Conservation (phyloP, 2,329 filamentous ascomycete genomes). For the Ciborinia camelliae region DNA sequence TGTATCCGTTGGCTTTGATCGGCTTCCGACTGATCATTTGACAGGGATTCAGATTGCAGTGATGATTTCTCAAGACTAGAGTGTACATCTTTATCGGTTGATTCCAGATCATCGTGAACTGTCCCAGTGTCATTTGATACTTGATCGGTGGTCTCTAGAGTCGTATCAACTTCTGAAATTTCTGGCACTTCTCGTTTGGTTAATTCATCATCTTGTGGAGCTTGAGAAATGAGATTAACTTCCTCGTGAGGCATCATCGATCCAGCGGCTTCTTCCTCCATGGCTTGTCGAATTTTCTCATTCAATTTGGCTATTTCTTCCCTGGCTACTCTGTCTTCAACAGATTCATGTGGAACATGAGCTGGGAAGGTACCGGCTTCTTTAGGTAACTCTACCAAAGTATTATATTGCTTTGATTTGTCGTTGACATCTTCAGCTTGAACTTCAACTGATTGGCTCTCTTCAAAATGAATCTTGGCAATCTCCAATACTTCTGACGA, state of each 20-base stretch:
- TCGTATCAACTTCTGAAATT: not conserved
- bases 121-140: not conserved
- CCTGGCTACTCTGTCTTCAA: slow-evolving; percentile 12
- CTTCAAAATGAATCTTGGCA: not conserved
- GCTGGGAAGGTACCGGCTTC: too few relatives aligned
- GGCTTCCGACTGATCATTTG: not conserved
- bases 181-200: not conserved
- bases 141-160: not conserved
- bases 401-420: not conserved
- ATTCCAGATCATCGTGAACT: not conserved
- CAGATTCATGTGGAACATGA: not conserved
- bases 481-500: not conserved
- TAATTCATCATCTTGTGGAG: not conserved
- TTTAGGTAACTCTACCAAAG: not conserved
- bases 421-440: not conserved
- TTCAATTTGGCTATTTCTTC: slow-evolving; percentile 16
- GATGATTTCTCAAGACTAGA: not conserved
- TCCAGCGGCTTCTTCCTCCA: slow-evolving; percentile 9
- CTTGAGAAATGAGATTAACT: not conserved
- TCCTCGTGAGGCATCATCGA: slow-evolving; percentile 2
- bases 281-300: slow-evolving; percentile 16
- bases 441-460: not conserved
- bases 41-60: not conserved
- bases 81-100: not conserved
- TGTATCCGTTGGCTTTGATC: not conserved